A percentile compares a stretch with the other conserved stretches of the same genome.
Conservation (phyloP, 352 stramenopile species). For the Pythium aristosporum region DNA sequence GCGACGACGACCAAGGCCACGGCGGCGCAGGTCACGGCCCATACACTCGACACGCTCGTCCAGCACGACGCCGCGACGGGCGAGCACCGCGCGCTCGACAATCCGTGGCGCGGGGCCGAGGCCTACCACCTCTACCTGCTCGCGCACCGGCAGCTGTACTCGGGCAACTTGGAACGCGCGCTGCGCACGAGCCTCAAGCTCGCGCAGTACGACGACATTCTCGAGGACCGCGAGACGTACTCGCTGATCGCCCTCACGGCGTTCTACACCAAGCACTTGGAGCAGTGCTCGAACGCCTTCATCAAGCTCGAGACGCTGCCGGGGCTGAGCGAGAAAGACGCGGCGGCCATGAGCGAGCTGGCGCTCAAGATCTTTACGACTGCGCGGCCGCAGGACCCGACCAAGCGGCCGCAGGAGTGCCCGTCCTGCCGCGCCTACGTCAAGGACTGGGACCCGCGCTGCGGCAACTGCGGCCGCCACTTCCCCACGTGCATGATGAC, state of each 20-base stretch:
- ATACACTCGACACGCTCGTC: slow-evolving; percentile 91
- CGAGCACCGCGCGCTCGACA: slow-evolving; percentile 86
- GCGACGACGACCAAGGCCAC: slow-evolving; percentile 59
- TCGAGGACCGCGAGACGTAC: slow-evolving; percentile 91
- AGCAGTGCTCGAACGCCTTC: slow-evolving; percentile 90
- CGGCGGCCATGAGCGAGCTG: slow-evolving; percentile 58
- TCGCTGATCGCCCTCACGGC: slow-evolving; percentile 91
- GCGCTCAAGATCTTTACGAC: slow-evolving; percentile 88
- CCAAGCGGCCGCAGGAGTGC: slow-evolving; percentile 77
- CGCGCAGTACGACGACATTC: slow-evolving; percentile 89
- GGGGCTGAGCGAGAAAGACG: slow-evolving; percentile 55
- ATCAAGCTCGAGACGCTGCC: slow-evolving; percentile 91
- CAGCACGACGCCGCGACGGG: slow-evolving; percentile 82
- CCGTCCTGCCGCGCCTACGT: slow-evolving; percentile 77
- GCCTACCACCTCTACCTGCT: slow-evolving; percentile 94
- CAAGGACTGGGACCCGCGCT: slow-evolving; percentile 87
- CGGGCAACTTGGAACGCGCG: slow-evolving; percentile 73
- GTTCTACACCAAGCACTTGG: slow-evolving; percentile 91
- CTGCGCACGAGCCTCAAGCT: slow-evolving; percentile 88
- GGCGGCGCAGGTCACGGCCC: slow-evolving; percentile 79
- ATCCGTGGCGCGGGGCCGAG: slow-evolving; percentile 92
- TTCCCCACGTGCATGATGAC: slow-evolving; percentile 83
- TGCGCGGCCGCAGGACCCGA: slow-evolving; percentile 72
- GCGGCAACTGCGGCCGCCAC: slow-evolving; percentile 66
- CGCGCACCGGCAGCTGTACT: slow-evolving; percentile 91